Evolutionary conservation across 2,329 filamentous ascomycete species (phyloP), one percentile per base, ranked within the genome.

Genomic region (Myotisia sp.): DNA sequence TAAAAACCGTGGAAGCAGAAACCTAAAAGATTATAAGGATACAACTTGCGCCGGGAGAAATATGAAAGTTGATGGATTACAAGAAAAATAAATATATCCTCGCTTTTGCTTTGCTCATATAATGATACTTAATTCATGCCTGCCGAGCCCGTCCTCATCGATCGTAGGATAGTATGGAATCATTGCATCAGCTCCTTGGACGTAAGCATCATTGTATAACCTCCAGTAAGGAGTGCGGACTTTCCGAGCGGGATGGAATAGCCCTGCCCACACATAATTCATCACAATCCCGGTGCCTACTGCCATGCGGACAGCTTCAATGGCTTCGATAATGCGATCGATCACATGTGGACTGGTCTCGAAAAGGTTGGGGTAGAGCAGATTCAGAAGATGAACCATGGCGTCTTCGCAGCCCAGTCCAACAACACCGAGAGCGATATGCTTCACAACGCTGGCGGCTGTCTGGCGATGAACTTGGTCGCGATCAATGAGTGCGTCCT

Each of bases 331-430:
- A 46, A 98, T 92, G 28, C 90, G 77, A 59, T 98, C 90, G 48
- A 98, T 98, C 49, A 98, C 90, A 69, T 98, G 90, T 0, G 90
- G 90, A 47, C 80, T 90, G 4, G 90, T 98, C 60, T 98, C 90
- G 59, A 95, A 98, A 36, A 98, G 70, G 58, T 98, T 98, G 21
- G 90, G 92, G 58, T 87, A 93, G 5, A 98, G 71, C 3, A 98
- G 69, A 60, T 98, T 98, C 45, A 98, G 80, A 17, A 98, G 69
- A 62, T 98, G 90, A 29, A 98, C 70, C 87, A 98, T 95, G 30
- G 90, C 90, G 54, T 98, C 90, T 62, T 98, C 90, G 56, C 87
- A 95, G 16, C 92, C 92, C 3, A 98, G 71, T 21, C 90, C 90
- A 33, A 95, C 87, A n/a, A 95, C 90, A 35, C 92, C 92, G 0